phyloP scores from a whole-genome alignment of 139 green algal species.

The Tetraselmis striata region DNA sequence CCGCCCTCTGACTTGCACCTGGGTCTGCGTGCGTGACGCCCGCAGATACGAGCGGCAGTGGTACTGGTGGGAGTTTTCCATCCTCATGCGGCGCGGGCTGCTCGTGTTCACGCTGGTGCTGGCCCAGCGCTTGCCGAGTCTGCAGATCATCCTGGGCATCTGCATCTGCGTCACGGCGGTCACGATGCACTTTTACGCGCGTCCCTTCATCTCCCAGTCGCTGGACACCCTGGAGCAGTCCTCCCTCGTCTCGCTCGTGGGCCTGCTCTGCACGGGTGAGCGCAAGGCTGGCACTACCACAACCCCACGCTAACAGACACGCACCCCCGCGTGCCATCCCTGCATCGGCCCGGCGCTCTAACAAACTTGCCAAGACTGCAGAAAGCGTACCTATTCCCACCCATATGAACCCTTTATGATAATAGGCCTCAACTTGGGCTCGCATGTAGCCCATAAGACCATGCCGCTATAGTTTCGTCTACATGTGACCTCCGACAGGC shows the following conservation, averaged over 20 bases:
- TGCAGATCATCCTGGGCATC: background rate
- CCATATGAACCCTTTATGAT: too few species aligned
- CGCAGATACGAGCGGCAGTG: background rate
- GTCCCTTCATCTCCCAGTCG: background rate
- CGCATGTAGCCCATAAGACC: too few species aligned
- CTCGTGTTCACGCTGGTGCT: background rate
- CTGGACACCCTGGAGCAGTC: background rate
- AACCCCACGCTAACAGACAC: background rate
- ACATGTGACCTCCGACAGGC: too few species aligned
- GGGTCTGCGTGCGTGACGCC: background rate
- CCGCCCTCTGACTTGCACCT: background rate
- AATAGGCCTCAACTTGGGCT: too few species aligned
- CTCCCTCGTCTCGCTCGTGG: constrained; percentile 3
- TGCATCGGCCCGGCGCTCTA: too few species aligned
- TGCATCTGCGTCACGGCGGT: background rate
- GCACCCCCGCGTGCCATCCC: background rate
- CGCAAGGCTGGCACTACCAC: too few species aligned
- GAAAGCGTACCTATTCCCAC: too few species aligned
- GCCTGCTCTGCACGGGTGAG: constrained; percentile 1
- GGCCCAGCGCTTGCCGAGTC: background rate
- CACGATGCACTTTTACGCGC: constrained; percentile 2
- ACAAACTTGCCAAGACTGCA: too few species aligned
- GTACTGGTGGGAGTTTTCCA: constrained; percentile 1
- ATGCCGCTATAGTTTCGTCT: too few species aligned
- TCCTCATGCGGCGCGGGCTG: background rate